phyloP scores from a whole-genome alignment of 2,329 filamentous ascomycete species.

The Sclerotinia subarctica region DNA sequence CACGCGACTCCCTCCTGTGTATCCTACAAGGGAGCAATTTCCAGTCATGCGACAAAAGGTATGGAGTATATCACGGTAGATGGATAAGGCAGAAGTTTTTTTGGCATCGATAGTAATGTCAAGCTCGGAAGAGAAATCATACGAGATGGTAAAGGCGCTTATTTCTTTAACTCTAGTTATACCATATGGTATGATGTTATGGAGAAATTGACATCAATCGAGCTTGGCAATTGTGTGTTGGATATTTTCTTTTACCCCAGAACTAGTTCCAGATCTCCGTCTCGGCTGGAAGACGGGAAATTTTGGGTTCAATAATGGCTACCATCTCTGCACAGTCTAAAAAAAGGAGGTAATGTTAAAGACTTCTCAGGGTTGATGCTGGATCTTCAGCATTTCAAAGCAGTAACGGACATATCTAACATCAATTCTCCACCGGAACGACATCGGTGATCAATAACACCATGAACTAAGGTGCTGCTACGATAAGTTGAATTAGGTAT shows the following conservation, averaged over 20 bases:
- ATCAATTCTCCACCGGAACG: background rate
- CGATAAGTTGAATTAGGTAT: slow-evolving; percentile 6
- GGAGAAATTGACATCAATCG: background rate
- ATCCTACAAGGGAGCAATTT: background rate
- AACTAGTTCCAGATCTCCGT: background rate
- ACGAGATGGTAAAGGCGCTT: background rate
- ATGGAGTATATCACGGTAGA: background rate
- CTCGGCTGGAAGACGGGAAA: background rate
- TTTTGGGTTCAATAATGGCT: background rate
- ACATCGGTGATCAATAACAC: background rate
- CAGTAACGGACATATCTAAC: background rate
- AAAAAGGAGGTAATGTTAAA: slow-evolving; percentile 3
- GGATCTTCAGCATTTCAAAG: background rate
- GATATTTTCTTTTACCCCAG: too few species aligned
- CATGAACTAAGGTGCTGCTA: background rate
- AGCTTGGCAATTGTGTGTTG: background rate
- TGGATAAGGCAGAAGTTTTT: background rate
- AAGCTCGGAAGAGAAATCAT: background rate
- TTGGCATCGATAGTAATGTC: background rate
- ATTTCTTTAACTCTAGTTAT: background rate
- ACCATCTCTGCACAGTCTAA: too few species aligned
- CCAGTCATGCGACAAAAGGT: background rate
- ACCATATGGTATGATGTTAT: background rate
- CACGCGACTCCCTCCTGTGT: background rate
- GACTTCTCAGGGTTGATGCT: background rate